These are phyloP conservation scores for Gryganskiella cystojenkinii DNA, from an alignment of 192 early-diverging fungal genomes.

Conservation along the genomic window DNA sequence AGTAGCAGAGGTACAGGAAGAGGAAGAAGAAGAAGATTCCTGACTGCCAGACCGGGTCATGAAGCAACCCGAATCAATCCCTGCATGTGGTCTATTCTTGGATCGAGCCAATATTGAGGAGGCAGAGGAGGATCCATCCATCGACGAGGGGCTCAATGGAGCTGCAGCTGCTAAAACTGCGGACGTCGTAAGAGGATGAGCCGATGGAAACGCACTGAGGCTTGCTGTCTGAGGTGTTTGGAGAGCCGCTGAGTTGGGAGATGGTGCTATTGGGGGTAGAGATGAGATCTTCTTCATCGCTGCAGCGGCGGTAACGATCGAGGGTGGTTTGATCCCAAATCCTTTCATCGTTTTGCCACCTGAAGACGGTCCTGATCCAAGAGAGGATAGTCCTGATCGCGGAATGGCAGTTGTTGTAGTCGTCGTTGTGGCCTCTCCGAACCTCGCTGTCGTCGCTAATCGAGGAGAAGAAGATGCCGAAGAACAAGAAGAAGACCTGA, in stretches of 20 bases:
- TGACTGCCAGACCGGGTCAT: slow-evolving; percentile 23
- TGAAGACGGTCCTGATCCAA: slow-evolving; percentile 9
- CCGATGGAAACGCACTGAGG: neutral
- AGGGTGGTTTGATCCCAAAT: slow-evolving; percentile 36
- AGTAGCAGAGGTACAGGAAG: slow-evolving; percentile 4
- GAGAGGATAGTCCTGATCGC: slow-evolving; percentile 1
- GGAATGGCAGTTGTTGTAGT: neutral
- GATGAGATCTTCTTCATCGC: neutral
- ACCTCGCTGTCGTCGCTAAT: slow-evolving; percentile 2
- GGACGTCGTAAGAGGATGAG: neutral
- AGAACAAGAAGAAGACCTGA: neutral
- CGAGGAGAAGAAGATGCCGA: slow-evolving; percentile 19
- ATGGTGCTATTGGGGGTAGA: slow-evolving; percentile 25
- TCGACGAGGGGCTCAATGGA: neutral
- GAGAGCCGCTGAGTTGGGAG: neutral
- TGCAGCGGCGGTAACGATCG: slow-evolving; percentile 19
- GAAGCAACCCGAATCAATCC: slow-evolving; percentile 39
- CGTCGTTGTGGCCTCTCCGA: slow-evolving; percentile 12
- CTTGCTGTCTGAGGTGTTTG: slow-evolving; percentile 1
- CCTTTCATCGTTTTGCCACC: slow-evolving; percentile 21
- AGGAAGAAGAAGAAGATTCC: slow-evolving; percentile 11
- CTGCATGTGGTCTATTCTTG: slow-evolving; percentile 30
- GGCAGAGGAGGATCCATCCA: neutral
- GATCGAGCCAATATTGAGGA: neutral
- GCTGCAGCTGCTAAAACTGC: neutral